Evolutionary conservation across 1,139 yeast genomes (phyloP).

Genomic region (Wickerhamomyces sp.): DNA sequence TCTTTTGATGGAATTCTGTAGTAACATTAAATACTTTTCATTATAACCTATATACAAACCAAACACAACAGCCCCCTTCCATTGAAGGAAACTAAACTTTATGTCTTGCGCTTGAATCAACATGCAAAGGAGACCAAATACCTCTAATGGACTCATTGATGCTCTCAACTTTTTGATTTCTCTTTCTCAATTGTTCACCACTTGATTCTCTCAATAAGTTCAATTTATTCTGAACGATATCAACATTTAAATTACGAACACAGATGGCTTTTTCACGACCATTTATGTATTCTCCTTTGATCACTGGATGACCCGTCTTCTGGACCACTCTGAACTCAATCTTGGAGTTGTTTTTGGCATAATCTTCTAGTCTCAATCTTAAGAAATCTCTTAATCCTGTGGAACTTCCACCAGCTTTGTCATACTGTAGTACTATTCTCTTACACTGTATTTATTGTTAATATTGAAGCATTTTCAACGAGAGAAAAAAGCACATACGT

Average conservation of each 20-base stretch:
- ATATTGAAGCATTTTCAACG: neutral
- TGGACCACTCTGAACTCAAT: constrained; percentile 67
- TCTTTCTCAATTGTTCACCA: constrained; percentile 55
- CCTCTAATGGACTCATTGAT: constrained; percentile 88
- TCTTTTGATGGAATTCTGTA: too few species aligned
- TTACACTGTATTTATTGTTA: constrained; percentile 12
- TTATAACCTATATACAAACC: constrained; percentile 5
- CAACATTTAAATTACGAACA: constrained; percentile 53
- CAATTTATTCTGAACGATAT: constrained; percentile 49
- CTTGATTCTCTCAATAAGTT: constrained; percentile 52
- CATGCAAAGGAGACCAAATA: constrained; percentile 95
- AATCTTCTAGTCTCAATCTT: constrained; percentile 45
- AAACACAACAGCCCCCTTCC: neutral
- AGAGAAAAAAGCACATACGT: constrained; percentile 20
- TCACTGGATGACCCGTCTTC: constrained; percentile 77
- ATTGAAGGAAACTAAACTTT: constrained; percentile 38
- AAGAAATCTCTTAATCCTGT: constrained; percentile 68
- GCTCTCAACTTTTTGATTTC: constrained; percentile 72
- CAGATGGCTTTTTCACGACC: constrained; percentile 50
- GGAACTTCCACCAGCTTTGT: constrained; percentile 77
- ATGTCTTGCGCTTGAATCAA: constrained; percentile 61
- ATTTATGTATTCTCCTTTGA: constrained; percentile 60
- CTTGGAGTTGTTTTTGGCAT: constrained; percentile 58
- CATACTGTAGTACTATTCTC: constrained; percentile 21
- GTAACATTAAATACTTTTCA: neutral